Percentiles rank a stretch among this genome's conserved stretches.
Conservation (phyloP, 1,284 basidiomycete genomes). For the Ceratobasidium sp. region DNA sequence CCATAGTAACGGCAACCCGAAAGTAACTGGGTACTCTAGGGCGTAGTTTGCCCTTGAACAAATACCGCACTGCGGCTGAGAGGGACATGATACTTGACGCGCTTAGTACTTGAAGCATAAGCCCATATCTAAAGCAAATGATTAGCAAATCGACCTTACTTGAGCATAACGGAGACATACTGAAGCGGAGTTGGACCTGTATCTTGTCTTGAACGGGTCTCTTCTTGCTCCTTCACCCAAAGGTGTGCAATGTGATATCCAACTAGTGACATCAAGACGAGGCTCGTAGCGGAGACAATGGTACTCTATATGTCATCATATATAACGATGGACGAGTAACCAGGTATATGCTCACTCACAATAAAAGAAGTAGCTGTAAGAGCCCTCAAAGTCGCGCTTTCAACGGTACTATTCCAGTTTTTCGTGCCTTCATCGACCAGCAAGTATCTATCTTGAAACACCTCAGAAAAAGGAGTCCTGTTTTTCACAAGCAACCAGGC, state of each 20-base stretch:
- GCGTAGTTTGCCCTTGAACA: neutral
- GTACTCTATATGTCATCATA: neutral
- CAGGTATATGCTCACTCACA: neutral
- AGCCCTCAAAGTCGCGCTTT: conserved; percentile 1
- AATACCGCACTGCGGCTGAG: neutral
- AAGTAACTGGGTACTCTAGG: neutral
- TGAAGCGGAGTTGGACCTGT: conserved; percentile 15
- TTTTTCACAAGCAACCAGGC: neutral
- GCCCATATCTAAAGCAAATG: too few species aligned
- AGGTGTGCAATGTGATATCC: neutral
- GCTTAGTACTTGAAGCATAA: conserved; percentile 8
- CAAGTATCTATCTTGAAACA: neutral
- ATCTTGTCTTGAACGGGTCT: neutral
- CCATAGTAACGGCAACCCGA: neutral
- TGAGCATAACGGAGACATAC: neutral
- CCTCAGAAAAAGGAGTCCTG: neutral
- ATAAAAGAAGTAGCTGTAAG: conserved; percentile 14
- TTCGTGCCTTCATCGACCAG: conserved; percentile 4
- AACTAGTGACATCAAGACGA: neutral
- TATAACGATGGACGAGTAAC: too few species aligned
- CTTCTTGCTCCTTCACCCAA: neutral
- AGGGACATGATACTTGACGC: neutral
- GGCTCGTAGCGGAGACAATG: neutral
- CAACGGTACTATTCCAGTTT: neutral
- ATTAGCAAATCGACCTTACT: neutral